phyloP scores from a whole-genome alignment of 345 rosid genomes.

The Linum tenue region DNA sequence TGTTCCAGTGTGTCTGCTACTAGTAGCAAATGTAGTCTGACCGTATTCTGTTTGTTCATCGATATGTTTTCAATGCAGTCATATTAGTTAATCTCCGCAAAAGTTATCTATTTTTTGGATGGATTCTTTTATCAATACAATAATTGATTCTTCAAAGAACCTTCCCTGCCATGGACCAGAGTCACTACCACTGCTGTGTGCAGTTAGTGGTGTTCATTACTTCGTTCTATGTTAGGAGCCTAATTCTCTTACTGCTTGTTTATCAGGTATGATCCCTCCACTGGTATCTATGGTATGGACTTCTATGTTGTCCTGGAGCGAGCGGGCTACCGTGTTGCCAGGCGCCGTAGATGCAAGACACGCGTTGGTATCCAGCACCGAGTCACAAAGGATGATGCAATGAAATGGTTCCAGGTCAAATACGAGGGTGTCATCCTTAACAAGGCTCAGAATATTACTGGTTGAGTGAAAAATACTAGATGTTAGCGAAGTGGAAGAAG shows the following conservation, averaged over 20 bases:
- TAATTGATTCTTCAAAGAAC: neutral
- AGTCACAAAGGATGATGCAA: constrained; percentile 1
- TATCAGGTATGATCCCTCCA: constrained; percentile 3
- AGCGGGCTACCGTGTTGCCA: neutral
- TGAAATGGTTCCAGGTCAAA: constrained; percentile 3
- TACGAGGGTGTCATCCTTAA: constrained; percentile 5
- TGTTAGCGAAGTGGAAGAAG: too few relatives aligned
- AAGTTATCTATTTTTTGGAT: too few relatives aligned
- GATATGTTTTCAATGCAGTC: too few relatives aligned
- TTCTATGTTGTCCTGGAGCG: constrained; percentile 1
- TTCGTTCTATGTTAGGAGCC: neutral
- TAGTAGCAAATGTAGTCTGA: too few relatives aligned
- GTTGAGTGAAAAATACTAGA: neutral
- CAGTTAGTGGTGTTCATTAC: neutral
- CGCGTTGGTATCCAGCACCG: constrained; percentile 2
- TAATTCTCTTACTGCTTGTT: neutral
- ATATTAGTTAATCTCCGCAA: too few relatives aligned
- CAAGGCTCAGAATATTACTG: constrained; percentile 3
- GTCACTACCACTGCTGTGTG: neutral
- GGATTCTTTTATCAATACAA: too few relatives aligned
- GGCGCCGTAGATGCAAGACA: constrained; percentile 4
- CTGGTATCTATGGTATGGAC: constrained; percentile 4
- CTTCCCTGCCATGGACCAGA: neutral
- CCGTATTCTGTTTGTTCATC: too few relatives aligned
- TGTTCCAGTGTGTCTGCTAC: too few relatives aligned